Base-by-base conservation (phyloP, 164 flowering plant genomes). In the Aristolochia fimbriata region DNA sequence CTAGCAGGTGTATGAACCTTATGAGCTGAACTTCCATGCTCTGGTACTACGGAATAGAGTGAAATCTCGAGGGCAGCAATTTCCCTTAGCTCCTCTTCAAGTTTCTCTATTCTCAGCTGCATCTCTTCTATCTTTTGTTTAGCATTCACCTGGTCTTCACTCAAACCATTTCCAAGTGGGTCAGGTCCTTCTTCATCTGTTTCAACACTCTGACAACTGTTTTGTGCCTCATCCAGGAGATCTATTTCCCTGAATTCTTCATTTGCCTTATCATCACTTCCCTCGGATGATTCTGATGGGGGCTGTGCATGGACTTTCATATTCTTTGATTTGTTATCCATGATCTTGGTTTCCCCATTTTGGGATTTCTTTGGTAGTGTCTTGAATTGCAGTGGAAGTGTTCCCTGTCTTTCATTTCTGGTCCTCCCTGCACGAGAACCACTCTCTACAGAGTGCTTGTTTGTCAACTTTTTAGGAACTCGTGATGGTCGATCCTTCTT, bases 1-100 rank as follows among this genome's bases (percentile, higher is more conserved):
- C 97, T 84, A 60, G 99, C 97, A 63, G 99, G 97, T 51, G 95
- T 84, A 65, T 94, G 99, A 62, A 94, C 90, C 76, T 94, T 94
- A 71, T 91, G 99, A 22, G 96, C 91, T 14, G 99, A 94, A 68
- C 96, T 85, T 33, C 96, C 96, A 80, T 94, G 99, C 76, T 94
- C 97, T 22, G 97, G 86, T 31, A 83, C 87, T 8, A 94, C 84
- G 67, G 99, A 85, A 70, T 94, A 94, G 17, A 94, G 88, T 16
- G 99, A 80, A 55, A 94, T 79, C 74, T 94, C 99, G 45, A 94
- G 87, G 64, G 94, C 88, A 56, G 99, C 99, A 70, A 91, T 88
- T 76, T 85, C 99, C 71, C 94, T 84, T 31, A 94, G 80, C 70
- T 94, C 99, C 62, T 81, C 86, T 65, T 94, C 96, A 58, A 94